phyloP scores from a whole-genome alignment of 2,329 filamentous ascomycete genomes.

The Cytospora paraplurivora region DNA sequence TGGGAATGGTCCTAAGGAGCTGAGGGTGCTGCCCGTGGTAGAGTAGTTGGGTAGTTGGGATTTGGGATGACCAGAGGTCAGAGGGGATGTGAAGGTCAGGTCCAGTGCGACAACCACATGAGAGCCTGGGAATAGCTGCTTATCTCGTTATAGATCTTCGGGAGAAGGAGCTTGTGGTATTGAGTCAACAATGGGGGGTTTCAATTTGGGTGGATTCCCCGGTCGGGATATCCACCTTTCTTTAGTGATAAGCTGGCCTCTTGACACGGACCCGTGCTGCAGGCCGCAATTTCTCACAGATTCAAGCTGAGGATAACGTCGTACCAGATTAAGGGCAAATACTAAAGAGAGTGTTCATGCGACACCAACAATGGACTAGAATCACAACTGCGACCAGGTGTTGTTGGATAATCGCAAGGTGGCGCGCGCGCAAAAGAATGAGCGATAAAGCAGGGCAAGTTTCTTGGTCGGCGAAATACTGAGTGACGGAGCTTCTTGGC shows the following conservation, averaged over 20 bases:
- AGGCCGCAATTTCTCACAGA: neutral
- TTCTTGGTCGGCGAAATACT: neutral
- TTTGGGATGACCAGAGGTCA: neutral
- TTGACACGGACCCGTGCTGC: constrained; percentile 5
- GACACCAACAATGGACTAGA: neutral
- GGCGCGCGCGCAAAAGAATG: neutral
- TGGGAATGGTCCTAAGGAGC: constrained; percentile 25
- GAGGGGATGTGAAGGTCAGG: constrained; percentile 3
- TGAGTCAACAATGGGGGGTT: constrained; percentile 2
- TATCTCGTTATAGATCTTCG: constrained; percentile 1
- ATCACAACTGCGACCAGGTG: neutral
- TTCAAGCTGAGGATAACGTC: neutral
- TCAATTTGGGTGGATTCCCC: constrained; percentile 3
- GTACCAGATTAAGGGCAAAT: neutral
- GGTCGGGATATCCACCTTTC: constrained; percentile 12
- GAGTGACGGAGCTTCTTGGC: neutral
- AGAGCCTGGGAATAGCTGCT: constrained; percentile 7
- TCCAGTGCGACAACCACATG: constrained; percentile 13
- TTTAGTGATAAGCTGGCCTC: constrained; percentile 16
- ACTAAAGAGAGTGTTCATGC: neutral
- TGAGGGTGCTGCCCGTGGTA: neutral
- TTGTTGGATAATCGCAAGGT: neutral
- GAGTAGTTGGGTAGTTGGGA: neutral
- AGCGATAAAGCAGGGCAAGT: neutral
- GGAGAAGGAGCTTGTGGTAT: constrained; percentile 2